These are phyloP conservation scores for Plantago ovata DNA, from an alignment of 257 asterid species.

Conservation along the genomic window DNA sequence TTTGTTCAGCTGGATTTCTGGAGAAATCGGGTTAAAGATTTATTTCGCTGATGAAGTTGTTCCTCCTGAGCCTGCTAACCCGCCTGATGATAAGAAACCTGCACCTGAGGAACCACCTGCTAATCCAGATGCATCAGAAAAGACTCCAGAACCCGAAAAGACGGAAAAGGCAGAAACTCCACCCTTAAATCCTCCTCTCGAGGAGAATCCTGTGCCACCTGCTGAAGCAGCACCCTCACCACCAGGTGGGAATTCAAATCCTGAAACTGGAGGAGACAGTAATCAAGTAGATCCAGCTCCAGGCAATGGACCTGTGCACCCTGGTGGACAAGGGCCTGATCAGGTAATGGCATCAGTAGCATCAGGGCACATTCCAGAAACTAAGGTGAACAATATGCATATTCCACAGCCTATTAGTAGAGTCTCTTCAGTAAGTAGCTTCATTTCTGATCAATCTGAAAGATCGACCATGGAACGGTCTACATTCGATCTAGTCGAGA, in stretches of 20 bases:
- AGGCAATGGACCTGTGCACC: constrained; percentile 18
- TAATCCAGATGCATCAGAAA: constrained; percentile 22
- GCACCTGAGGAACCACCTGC: constrained; percentile 23
- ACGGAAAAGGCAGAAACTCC: constrained; percentile 20
- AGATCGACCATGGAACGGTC: constrained; percentile 53
- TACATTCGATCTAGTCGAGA: constrained; percentile 84
- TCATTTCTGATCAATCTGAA: constrained; percentile 58
- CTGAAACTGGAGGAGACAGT: constrained; percentile 1
- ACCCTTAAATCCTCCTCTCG: constrained; percentile 23
- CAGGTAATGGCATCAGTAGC: constrained; percentile 50
- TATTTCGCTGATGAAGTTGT: constrained; percentile 52
- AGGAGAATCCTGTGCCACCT: constrained; percentile 24
- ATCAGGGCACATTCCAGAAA: constrained; percentile 34
- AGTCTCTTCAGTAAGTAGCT: constrained; percentile 69
- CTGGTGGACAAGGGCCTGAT: constrained; percentile 22
- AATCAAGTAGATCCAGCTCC: constrained; percentile 25
- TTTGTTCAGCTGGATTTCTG: constrained; percentile 65
- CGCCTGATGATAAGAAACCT: constrained; percentile 6
- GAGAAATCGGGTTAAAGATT: constrained; percentile 76
- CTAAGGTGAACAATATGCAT: constrained; percentile 36
- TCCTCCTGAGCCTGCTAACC: constrained; percentile 25
- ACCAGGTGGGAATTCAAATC: constrained; percentile 15
- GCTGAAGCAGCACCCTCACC: constrained; percentile 27
- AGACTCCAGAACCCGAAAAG: constrained; percentile 12
- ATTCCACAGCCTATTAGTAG: constrained; percentile 69